Percentiles rank a stretch among this genome's conserved stretches.
These are phyloP conservation scores for Medicago lupulina DNA, from an alignment of 306 rosid species.

Conservation along the genomic window DNA sequence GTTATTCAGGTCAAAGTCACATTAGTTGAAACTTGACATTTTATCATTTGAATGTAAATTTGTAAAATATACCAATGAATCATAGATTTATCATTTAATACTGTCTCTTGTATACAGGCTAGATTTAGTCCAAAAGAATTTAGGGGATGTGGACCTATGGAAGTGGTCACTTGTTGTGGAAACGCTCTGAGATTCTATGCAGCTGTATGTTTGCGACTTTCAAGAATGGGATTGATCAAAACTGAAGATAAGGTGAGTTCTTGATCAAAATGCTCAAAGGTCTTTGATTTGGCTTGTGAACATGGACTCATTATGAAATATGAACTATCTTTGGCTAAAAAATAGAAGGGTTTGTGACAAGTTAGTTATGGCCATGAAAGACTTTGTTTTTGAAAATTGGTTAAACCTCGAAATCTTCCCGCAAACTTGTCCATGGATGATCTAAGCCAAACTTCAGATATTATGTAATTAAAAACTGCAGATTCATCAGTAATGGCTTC, in stretches of 20 bases:
- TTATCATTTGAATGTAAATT: slow-evolving; percentile 37
- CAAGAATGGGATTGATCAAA: slow-evolving; percentile 65
- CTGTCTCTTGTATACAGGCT: slow-evolving; percentile 50
- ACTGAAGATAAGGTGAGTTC: slow-evolving; percentile 60
- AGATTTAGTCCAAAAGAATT: slow-evolving; percentile 58
- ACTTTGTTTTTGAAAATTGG: slow-evolving; percentile 44
- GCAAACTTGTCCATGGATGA: slow-evolving; percentile 5
- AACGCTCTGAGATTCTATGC: slow-evolving; percentile 87
- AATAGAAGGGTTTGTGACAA: slow-evolving; percentile 53
- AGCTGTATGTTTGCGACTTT: slow-evolving; percentile 73
- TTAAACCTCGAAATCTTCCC: slow-evolving; percentile 26
- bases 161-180: slow-evolving; percentile 88
- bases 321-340: slow-evolving; percentile 53
- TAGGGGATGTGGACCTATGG: slow-evolving; percentile 50
- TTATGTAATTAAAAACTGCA: too few species aligned
- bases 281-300: slow-evolving; percentile 77
- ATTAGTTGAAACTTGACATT: slow-evolving; percentile 14
- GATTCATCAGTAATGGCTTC: too few species aligned
- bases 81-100: slow-evolving; percentile 32
- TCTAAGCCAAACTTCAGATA: slow-evolving; percentile 28
- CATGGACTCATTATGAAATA: slow-evolving; percentile 63
- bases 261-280: slow-evolving; percentile 56
- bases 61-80: slow-evolving; percentile 21
- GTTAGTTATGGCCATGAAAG: slow-evolving; percentile 58
- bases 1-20: slow-evolving; percentile 68